Conservation (phyloP, 208 protist species). For the Trypanosoma caninum region DNA sequence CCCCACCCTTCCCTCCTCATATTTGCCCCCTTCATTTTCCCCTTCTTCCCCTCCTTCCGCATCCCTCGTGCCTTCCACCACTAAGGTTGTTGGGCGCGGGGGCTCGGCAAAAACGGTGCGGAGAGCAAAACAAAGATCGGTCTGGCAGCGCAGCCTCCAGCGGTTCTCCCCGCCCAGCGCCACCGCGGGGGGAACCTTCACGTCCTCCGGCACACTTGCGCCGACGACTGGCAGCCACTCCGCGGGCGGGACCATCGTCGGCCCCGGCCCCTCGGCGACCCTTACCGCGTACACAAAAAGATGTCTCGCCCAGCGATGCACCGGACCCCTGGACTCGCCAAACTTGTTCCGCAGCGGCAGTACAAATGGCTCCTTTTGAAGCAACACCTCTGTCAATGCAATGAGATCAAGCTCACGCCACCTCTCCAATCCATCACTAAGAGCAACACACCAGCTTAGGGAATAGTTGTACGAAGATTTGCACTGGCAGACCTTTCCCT, state of each 20-base stretch:
- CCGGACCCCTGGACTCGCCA: conserved; percentile 36
- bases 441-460: conserved; percentile 62
- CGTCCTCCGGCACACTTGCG: conserved; percentile 14
- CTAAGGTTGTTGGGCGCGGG: conserved; percentile 9
- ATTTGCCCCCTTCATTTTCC: conserved; percentile 3
- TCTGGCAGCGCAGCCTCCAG: conserved; percentile 61
- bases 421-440: conserved; percentile 30
- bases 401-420: conserved; percentile 29
- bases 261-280: conserved; percentile 17
- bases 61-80: not conserved
- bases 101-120: conserved; percentile 42
- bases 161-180: conserved; percentile 25
- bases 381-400: conserved; percentile 40
- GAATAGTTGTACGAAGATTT: conserved; percentile 52
- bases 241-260: conserved; percentile 20
- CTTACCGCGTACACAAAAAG: conserved; percentile 62
- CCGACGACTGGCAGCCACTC: conserved; percentile 50
- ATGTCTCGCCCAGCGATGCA: conserved; percentile 29
- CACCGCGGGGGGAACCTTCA: conserved; percentile 22
- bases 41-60: not conserved
- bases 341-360: conserved; percentile 50
- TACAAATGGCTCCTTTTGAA: conserved; percentile 28
- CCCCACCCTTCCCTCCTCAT: too few relatives aligned
- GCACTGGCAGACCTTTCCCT: conserved; percentile 59
- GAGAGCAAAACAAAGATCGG: conserved; percentile 58